Conservation (phyloP, 2,329 filamentous ascomycete genomes). For the Fusarium udum region DNA sequence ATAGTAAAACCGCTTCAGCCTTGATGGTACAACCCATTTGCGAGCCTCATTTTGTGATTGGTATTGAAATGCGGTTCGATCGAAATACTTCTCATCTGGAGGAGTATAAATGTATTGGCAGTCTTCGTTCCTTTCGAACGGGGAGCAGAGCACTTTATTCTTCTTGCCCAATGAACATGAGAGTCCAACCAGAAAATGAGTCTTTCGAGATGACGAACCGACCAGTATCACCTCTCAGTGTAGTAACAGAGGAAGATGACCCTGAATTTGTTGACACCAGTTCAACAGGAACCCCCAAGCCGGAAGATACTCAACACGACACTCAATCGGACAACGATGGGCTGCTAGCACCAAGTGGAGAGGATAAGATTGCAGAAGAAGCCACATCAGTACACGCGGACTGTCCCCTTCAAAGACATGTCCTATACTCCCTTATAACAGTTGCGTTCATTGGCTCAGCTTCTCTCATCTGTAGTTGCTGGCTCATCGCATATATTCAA, state of each 20-base stretch:
- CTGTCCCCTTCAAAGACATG: slow-evolving; percentile 15
- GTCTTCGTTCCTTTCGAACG: not conserved
- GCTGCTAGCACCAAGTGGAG: not conserved
- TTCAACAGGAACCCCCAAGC: not conserved
- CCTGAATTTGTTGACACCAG: not conserved
- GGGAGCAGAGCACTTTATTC: not conserved
- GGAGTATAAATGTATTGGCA: not conserved
- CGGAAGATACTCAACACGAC: not conserved
- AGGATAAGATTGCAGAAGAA: not conserved
- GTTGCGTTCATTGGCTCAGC: not conserved
- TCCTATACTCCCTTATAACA: slow-evolving; percentile 19
- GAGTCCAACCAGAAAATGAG: not conserved
- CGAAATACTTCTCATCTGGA: not conserved
- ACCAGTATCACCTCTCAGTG: not conserved
- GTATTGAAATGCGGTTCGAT: not conserved
- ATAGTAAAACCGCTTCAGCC: not conserved
- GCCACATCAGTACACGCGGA: not conserved
- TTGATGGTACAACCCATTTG: not conserved
- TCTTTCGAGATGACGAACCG: not conserved
- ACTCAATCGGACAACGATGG: not conserved
- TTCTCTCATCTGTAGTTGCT: not conserved
- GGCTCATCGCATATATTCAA: slow-evolving; percentile 18
- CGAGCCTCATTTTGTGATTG: not conserved
- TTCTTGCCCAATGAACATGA: not conserved
- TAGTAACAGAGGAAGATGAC: not conserved